These are phyloP conservation scores for Starmera dryadoides DNA, from an alignment of 805 yeast genomes.

Conservation along the genomic window DNA sequence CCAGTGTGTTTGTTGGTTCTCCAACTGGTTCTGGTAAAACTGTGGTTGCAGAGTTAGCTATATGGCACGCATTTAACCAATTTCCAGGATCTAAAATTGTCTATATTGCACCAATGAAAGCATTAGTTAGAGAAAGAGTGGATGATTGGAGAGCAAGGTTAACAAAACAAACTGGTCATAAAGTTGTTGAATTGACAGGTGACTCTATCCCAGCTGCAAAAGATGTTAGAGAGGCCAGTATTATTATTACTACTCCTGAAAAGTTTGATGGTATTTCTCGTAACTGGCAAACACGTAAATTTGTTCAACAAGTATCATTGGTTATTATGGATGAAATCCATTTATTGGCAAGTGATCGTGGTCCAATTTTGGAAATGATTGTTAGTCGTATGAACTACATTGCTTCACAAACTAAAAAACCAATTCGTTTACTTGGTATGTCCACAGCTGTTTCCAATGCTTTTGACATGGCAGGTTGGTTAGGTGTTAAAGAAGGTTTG, in stretches of 20 bases:
- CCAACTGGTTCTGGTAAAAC: conserved; percentile 99
- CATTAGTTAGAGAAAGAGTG: conserved; percentile 93
- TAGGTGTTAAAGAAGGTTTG: conserved; percentile 89
- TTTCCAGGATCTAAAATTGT: conserved; percentile 85
- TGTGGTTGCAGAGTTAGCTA: conserved; percentile 92
- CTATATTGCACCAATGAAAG: conserved; percentile 90
- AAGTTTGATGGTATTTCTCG: conserved; percentile 98
- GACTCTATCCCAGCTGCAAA: conserved; percentile 84
- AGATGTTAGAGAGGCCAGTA: conserved; percentile 75
- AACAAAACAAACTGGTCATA: conserved; percentile 78
- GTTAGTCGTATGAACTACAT: conserved; percentile 92
- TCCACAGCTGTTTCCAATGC: conserved; percentile 93
- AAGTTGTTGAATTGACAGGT: conserved; percentile 85
- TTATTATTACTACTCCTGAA: conserved; percentile 91
- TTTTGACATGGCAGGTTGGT: conserved; percentile 89
- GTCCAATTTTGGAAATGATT: conserved; percentile 91
- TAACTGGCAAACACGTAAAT: conserved; percentile 81
- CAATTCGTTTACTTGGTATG: conserved; percentile 84
- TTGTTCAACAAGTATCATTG: conserved; percentile 77
- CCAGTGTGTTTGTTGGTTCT: conserved; percentile 87
- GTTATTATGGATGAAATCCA: conserved; percentile 96
- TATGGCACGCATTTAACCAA: conserved; percentile 90
- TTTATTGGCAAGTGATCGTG: conserved; percentile 93
- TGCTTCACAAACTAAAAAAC: conserved; percentile 86
- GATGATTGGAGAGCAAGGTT: conserved; percentile 78